Conservation (phyloP, 345 rosid genomes). For the Citrus mangshanensis region DNA sequence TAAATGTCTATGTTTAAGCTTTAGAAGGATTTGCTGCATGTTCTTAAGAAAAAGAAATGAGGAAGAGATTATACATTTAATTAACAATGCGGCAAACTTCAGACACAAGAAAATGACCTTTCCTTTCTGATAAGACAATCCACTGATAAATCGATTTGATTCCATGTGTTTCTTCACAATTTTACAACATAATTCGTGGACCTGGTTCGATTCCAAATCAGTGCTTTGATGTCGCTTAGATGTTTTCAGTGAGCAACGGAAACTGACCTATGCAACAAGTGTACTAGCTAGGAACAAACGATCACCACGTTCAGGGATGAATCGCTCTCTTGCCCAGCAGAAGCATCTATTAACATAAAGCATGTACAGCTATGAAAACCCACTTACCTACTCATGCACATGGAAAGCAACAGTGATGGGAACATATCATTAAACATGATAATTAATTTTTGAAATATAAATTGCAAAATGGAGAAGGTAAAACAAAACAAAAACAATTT, state of each 20-base stretch:
- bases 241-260: not conserved
- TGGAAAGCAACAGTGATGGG: not conserved
- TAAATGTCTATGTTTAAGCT: no score
- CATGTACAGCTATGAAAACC: not conserved
- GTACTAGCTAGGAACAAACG: not conserved
- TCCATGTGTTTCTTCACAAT: not conserved
- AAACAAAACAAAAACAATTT: not conserved
- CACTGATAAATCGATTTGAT: not conserved
- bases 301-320: not conserved
- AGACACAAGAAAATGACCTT: not conserved
- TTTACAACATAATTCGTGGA: no score
- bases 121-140: not conserved
- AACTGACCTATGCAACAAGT: not conserved
- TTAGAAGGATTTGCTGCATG: no score
- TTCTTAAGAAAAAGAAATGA: no score
- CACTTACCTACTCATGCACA: not conserved
- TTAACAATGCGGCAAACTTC: not conserved
- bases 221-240: not conserved
- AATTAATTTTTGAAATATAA: not conserved
- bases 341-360: not conserved
- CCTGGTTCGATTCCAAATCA: not conserved
- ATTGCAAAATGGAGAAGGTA: not conserved
- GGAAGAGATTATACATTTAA: not conserved
- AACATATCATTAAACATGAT: not conserved
- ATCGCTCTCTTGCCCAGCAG: not conserved